Conservation (phyloP, 352 stramenopile genomes). For the Phytophthora sansomeana region DNA sequence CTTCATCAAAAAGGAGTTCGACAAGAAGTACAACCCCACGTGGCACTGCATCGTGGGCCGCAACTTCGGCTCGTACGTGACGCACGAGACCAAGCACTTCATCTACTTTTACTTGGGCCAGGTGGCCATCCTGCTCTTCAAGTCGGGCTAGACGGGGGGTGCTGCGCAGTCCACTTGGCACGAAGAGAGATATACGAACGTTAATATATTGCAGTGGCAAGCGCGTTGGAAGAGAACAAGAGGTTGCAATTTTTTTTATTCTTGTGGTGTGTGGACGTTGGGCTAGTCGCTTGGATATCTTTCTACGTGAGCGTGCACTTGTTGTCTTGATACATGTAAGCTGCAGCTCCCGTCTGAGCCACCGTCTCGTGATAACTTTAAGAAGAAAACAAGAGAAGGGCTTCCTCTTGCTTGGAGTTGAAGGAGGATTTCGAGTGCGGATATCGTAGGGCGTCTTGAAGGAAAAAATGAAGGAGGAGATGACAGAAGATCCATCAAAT, state of each 20-base stretch:
- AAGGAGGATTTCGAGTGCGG: too few relatives aligned
- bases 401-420: too few relatives aligned
- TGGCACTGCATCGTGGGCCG: conserved; percentile 96
- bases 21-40: conserved; percentile 93
- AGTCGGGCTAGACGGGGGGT: conserved; percentile 70
- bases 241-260: neutral
- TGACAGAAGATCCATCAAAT: too few relatives aligned
- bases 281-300: conserved; percentile 6
- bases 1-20: conserved; percentile 95
- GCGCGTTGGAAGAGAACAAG: neutral
- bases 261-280: neutral
- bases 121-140: conserved; percentile 94
- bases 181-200: conserved; percentile 22
- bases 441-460: too few relatives aligned
- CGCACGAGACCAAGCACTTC: conserved; percentile 95
- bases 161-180: neutral
- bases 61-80: conserved; percentile 96
- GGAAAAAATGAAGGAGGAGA: too few relatives aligned
- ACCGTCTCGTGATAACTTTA: too few relatives aligned
- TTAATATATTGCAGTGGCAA: conserved; percentile 41
- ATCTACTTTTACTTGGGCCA: conserved; percentile 97
- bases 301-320: conserved; percentile 70
- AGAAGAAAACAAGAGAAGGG: too few relatives aligned
- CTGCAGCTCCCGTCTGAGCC: too few relatives aligned
- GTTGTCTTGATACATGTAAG: conserved; percentile 48